Conservation (phyloP, 139 green algal genomes). For the Coccomyxa sp. region DNA sequence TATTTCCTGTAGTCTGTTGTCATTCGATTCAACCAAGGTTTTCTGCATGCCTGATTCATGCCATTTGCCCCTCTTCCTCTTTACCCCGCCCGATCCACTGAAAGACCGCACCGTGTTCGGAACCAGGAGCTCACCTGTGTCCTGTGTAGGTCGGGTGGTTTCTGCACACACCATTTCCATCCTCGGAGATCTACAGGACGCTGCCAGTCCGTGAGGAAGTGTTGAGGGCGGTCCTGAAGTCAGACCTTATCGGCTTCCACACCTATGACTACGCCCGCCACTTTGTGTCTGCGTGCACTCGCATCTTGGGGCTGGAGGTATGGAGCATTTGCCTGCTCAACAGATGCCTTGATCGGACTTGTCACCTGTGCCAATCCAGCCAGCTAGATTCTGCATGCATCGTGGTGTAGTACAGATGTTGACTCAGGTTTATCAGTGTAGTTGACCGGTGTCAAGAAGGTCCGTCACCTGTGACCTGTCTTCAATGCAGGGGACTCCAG, state of each 20-base stretch:
- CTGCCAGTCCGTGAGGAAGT: constrained; percentile 84
- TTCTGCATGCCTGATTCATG: background rate
- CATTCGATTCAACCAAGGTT: too few species aligned
- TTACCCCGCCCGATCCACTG: background rate
- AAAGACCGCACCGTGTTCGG: too few species aligned
- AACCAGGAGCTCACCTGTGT: too few species aligned
- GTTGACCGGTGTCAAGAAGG: too few species aligned
- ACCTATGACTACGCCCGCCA: constrained; percentile 94
- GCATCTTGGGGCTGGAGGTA: constrained; percentile 90
- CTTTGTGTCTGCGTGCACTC: constrained; percentile 88
- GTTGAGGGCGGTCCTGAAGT: constrained; percentile 72
- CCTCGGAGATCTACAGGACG: constrained; percentile 80
- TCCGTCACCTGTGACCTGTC: too few species aligned
- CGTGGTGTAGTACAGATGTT: too few species aligned
- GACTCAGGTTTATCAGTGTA: too few species aligned
- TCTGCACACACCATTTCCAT: constrained; percentile 89
- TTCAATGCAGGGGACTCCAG: constrained; percentile 46
- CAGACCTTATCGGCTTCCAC: constrained; percentile 91
- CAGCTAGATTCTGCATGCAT: too few species aligned
- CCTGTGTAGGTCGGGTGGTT: constrained; percentile 79
- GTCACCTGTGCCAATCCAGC: background rate
- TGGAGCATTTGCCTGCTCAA: background rate
- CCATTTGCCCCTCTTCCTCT: background rate
- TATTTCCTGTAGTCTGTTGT: constrained; percentile 2
- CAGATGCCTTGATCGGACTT: background rate